Conservation (phyloP, 2,329 filamentous ascomycete species). For the Nothopassalora personata region DNA sequence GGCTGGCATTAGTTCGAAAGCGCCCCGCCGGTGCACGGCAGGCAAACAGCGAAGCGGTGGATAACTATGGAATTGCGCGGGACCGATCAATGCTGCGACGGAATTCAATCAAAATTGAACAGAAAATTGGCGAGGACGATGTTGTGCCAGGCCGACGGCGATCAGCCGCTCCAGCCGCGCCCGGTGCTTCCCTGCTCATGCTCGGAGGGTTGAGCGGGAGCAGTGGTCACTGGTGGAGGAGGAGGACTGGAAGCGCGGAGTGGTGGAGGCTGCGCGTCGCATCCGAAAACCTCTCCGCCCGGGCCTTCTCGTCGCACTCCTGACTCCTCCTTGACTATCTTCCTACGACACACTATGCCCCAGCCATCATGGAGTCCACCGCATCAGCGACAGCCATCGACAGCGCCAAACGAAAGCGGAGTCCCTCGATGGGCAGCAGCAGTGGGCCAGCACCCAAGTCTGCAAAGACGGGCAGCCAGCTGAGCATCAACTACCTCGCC, state of each 20-base stretch:
- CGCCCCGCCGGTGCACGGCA: background rate
- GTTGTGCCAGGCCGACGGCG: background rate
- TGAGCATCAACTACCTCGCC: conserved; percentile 65
- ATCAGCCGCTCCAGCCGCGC: background rate
- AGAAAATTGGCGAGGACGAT: background rate
- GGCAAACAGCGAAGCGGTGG: background rate
- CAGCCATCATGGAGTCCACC: conserved; percentile 6
- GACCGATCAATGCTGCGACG: background rate
- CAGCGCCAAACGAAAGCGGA: conserved; percentile 43
- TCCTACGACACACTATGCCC: conserved; percentile 8
- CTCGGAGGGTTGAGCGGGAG: background rate
- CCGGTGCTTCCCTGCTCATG: background rate
- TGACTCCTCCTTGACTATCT: conserved; percentile 1
- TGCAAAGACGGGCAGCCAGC: conserved; percentile 52
- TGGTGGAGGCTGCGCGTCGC: background rate
- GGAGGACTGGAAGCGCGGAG: background rate
- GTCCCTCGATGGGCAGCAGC: conserved; percentile 27
- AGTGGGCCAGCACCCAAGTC: conserved; percentile 17
- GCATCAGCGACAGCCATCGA: conserved; percentile 18
- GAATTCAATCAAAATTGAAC: background rate
- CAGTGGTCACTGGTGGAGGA: background rate
- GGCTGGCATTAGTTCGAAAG: too few relatives aligned
- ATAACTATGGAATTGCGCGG: background rate
- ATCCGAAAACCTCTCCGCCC: background rate
- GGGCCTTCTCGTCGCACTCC: conserved; percentile 3